Percentiles rank a stretch among this genome's conserved stretches.
phyloP scores from a whole-genome alignment of 495 filamentous ascomycete genomes.

The Cercophora samala region DNA sequence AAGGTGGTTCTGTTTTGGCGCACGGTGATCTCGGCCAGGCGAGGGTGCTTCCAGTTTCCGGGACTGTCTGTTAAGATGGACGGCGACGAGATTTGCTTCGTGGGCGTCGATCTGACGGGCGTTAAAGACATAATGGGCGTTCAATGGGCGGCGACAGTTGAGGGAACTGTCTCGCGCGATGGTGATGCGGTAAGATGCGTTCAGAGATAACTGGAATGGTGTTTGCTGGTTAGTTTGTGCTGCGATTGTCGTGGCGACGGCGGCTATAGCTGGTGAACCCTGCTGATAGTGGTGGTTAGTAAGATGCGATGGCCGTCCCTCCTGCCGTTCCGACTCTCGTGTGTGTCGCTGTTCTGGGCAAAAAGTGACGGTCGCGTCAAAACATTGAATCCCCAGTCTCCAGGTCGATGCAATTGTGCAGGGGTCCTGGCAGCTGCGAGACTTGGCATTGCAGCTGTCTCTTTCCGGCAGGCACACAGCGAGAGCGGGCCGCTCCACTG shows the following conservation, averaged over 20 bases:
- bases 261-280: not conserved
- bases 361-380: slow-evolving; percentile 12
- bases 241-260: not conserved
- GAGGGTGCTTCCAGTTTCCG: slow-evolving; percentile 86
- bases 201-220: not conserved
- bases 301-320: slow-evolving; percentile 24
- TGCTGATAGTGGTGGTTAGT: slow-evolving; percentile 23
- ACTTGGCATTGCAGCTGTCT: slow-evolving; percentile 1
- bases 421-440: slow-evolving; percentile 4
- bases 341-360: not conserved
- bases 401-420: not conserved
- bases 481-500: too few relatives aligned
- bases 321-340: slow-evolving; percentile 1
- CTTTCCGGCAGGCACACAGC: not conserved
- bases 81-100: slow-evolving; percentile 36
- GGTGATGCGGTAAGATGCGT: not conserved
- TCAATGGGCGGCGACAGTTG: not conserved
- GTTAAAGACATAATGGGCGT: not conserved
- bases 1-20: slow-evolving; percentile 73
- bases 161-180: not conserved
- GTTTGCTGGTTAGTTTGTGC: not conserved
- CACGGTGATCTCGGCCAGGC: slow-evolving; percentile 69
- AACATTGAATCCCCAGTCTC: slow-evolving; percentile 22
- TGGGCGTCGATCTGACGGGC: slow-evolving; percentile 39
- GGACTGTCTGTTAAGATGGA: slow-evolving; percentile 47